Percentiles rank a stretch among this genome's conserved stretches.
These are phyloP conservation scores for Pugionium cornutum DNA, from an alignment of 345 rosid species.

Conservation along the genomic window DNA sequence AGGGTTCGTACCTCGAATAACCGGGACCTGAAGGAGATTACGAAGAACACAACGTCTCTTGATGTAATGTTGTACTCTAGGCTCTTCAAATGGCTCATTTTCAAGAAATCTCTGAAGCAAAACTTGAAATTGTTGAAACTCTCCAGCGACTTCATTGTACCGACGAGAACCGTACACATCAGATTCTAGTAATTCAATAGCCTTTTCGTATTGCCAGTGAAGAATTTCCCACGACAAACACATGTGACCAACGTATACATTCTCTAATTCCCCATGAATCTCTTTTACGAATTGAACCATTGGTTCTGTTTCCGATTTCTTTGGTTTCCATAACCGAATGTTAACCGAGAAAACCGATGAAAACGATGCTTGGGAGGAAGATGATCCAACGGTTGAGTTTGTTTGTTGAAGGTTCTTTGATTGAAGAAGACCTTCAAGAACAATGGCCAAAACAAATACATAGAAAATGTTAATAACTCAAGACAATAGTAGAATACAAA, in stretches of 20 bases:
- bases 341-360: conserved; percentile 61
- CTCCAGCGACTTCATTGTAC: conserved; percentile 85
- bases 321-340: conserved; percentile 48
- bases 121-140: conserved; percentile 92
- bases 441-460: neutral
- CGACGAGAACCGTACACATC: conserved; percentile 55
- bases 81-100: conserved; percentile 78
- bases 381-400: conserved; percentile 43
- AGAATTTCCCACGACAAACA: conserved; percentile 99
- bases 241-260: conserved; percentile 90
- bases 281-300: conserved; percentile 58
- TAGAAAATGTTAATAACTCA: neutral
- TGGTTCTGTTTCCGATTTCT: conserved; percentile 55
- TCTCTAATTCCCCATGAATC: conserved; percentile 67
- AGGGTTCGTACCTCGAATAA: conserved; percentile 64
- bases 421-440: conserved; percentile 62
- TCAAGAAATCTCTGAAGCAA: conserved; percentile 84
- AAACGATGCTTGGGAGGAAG: conserved; percentile 41
- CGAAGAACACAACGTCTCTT: conserved; percentile 73
- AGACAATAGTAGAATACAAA: neutral
- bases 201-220: conserved; percentile 87
- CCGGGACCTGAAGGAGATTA: conserved; percentile 88
- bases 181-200: conserved; percentile 69
- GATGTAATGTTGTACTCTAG: conserved; percentile 68
- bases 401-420: conserved; percentile 51